Percentiles rank a stretch among this genome's conserved stretches.
Conservation (phyloP, 2,329 filamentous ascomycete species). For the Chalaropsis thielavioides region DNA sequence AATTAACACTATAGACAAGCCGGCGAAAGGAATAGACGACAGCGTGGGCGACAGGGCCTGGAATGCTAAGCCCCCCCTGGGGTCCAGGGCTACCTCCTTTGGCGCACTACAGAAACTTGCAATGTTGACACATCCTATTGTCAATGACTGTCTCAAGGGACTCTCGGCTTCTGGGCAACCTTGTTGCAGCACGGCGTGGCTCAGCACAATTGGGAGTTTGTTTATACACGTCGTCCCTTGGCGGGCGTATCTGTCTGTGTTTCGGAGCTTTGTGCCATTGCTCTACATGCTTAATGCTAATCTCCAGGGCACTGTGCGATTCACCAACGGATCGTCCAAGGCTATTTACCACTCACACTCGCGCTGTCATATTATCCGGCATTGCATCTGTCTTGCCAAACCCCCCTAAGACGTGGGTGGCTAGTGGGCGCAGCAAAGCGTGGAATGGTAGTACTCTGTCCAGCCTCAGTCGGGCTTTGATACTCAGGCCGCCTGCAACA, state of each 20-base stretch:
- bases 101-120: not conserved
- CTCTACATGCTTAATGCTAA: not conserved
- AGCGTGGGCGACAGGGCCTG: not conserved
- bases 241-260: not conserved
- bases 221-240: not conserved
- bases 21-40: not conserved
- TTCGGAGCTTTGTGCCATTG: not conserved
- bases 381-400: not conserved
- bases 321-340: not conserved
- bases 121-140: not conserved
- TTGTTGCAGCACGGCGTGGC: not conserved
- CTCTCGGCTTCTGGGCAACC: not conserved
- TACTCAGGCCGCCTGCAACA: not conserved
- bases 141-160: not conserved
- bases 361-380: not conserved
- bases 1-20: not conserved
- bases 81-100: not conserved
- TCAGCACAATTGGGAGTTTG: not conserved
- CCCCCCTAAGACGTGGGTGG: not conserved
- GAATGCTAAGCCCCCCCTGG: not conserved
- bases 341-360: too few relatives aligned
- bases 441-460: not conserved
- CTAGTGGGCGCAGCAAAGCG: not conserved
- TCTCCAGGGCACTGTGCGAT: not conserved
- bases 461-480: not conserved